Base-by-base conservation (phyloP, 495 filamentous ascomycete genomes). In the Massariosphaeria phaeospora region DNA sequence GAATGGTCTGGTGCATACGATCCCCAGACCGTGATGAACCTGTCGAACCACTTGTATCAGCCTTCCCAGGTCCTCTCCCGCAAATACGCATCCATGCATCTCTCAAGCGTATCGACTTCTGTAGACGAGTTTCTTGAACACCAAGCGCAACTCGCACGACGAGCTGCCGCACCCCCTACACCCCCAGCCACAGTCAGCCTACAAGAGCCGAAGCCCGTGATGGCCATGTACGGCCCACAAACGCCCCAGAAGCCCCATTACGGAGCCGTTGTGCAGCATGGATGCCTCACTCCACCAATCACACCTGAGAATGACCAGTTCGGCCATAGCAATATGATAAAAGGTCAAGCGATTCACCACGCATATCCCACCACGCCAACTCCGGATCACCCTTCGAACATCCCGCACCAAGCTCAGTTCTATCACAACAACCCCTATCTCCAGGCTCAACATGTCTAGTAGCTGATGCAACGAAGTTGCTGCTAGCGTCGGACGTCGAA, bases 201-300 rank as follows among this genome's bases (percentile, higher is more conserved):
- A 64, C 68, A 73, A 62, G 59, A 70, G 65, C 79, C n/a, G 50
- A 67, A 30, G 59, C 56, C 61, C 12, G 31, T n/a, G 9, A 21
- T 46, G 11, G 79, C 80, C 62, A 33, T 70, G 64, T 59, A 77
- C 76, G 55, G 75, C 72, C 59, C 82, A 78, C 66, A 85, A 79
- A 97, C 93, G 8, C 94, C 93, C 20, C 85, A 91, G 66, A 98
- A 98, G 75, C 78, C 79, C 12, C 76, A 82, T 40, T 75, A 80
- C 59, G 75, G 79, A 6, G 42, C 29, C 26, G 76, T 79, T 25
- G 77, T 85, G 52, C 80, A 83, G 12, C 80, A 89, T 64, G 94
- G 91, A 20, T 91, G 91, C 67, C 80, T 93, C 52, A 97, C 93
- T 20, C 93, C 93, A 17, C 93, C 93, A 2, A 95, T 97, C 66